phyloP scores from a whole-genome alignment of 1,284 basidiomycete species.

The Papiliotrema flavescens region DNA sequence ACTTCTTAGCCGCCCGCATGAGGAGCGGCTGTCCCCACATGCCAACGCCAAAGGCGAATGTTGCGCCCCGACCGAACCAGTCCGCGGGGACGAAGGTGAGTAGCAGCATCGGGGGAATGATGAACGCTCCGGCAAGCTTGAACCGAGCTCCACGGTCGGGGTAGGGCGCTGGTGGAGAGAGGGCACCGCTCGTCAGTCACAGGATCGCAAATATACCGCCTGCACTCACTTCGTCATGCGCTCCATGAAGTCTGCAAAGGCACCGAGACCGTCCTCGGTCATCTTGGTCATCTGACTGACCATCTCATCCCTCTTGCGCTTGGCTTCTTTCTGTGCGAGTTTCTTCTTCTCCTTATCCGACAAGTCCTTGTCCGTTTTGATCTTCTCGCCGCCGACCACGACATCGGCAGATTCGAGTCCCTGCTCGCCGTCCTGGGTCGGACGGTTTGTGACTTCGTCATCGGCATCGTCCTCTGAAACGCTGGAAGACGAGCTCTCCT shows the following conservation, averaged over 20 bases:
- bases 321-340: constrained; percentile 42
- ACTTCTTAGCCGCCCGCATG: constrained; percentile 45
- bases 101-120: constrained; percentile 45
- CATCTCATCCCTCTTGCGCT: constrained; percentile 48
- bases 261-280: constrained; percentile 46
- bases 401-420: constrained; percentile 34
- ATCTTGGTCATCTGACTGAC: constrained; percentile 47
- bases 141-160: constrained; percentile 46
- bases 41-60: constrained; percentile 52
- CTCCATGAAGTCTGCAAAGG: constrained; percentile 47
- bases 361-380: constrained; percentile 26
- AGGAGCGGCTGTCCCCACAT: constrained; percentile 58
- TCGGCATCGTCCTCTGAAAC: constrained; percentile 29
- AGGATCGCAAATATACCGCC: background rate
- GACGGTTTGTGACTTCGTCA: constrained; percentile 17
- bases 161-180: constrained; percentile 47
- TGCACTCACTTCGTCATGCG: constrained; percentile 47
- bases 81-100: constrained; percentile 51
- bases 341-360: constrained; percentile 43
- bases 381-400: constrained; percentile 30
- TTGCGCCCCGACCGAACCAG: constrained; percentile 50
- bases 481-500: constrained; percentile 10
- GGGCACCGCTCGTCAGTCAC: constrained; percentile 27
- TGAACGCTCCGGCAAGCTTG: constrained; percentile 47
- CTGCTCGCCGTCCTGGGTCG: constrained; percentile 16